A percentile compares a stretch with the other conserved stretches of the same genome.
phyloP scores from a whole-genome alignment of 805 yeast genomes.

The Komagataella phaffii region DNA sequence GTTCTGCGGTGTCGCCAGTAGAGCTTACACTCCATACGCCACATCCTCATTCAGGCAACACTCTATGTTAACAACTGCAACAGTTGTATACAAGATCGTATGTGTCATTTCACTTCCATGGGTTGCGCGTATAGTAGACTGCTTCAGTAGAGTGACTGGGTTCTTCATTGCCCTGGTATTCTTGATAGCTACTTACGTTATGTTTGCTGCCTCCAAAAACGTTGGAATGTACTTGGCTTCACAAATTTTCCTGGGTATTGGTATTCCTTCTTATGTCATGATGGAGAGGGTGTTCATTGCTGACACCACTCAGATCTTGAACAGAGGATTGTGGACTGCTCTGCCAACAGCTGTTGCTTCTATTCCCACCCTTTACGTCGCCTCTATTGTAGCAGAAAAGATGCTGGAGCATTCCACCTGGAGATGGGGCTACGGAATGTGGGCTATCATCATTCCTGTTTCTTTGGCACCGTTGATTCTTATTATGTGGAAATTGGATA shows the following conservation, averaged over 20 bases:
- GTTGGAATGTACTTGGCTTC: constrained; percentile 17
- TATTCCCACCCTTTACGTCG: constrained; percentile 19
- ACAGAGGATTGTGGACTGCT: constrained; percentile 14
- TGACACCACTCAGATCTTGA: constrained; percentile 13
- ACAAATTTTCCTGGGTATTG: constrained; percentile 16
- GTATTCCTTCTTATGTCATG: constrained; percentile 13
- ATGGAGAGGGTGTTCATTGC: constrained; percentile 15
- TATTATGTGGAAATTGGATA: constrained; percentile 14
- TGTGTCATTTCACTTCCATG: neutral
- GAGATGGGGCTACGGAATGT: constrained; percentile 43
- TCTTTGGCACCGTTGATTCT: constrained; percentile 16
- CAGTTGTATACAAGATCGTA: neutral
- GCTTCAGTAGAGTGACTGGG: constrained; percentile 19
- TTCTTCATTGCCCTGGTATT: constrained; percentile 12
- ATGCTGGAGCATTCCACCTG: constrained; percentile 30
- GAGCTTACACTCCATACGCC: neutral
- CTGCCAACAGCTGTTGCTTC: constrained; percentile 11
- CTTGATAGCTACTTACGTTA: constrained; percentile 13
- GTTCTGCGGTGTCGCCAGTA: neutral
- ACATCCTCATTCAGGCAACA: neutral
- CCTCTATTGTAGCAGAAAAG: constrained; percentile 16
- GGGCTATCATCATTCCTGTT: constrained; percentile 30
- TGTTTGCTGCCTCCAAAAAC: constrained; percentile 15
- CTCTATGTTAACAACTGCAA: neutral
- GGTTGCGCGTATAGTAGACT: constrained; percentile 12